Percentiles rank a stretch among this genome's conserved stretches.
Evolutionary conservation across 2,329 filamentous ascomycete genomes (phyloP).

Genomic region (Ophiostoma pallidulum): DNA sequence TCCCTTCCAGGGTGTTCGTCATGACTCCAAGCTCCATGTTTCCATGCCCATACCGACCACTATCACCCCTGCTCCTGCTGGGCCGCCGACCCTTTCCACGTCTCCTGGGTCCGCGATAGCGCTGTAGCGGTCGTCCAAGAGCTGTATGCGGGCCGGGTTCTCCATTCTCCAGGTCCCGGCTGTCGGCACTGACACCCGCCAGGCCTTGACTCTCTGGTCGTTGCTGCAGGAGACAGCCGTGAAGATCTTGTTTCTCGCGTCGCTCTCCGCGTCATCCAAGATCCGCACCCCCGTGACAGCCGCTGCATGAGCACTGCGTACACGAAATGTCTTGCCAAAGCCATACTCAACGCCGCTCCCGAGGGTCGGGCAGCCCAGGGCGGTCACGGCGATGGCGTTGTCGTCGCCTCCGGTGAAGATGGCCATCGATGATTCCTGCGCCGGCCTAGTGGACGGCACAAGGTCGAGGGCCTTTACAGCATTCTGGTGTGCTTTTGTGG

Average conservation of each 20-base stretch:
- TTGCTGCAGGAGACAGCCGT: slow-evolving; percentile 36
- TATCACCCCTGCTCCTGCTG: slow-evolving; percentile 19
- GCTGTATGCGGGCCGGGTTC: slow-evolving; percentile 22
- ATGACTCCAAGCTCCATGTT: slow-evolving; percentile 26
- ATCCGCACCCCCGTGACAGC: slow-evolving; percentile 53
- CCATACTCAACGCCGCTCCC: slow-evolving; percentile 6
- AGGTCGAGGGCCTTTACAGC: slow-evolving; percentile 61
- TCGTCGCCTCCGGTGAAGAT: slow-evolving; percentile 80
- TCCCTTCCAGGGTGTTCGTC: too few relatives aligned
- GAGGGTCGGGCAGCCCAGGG: slow-evolving; percentile 30
- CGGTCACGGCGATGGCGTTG: slow-evolving; percentile 57
- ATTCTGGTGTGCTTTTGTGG: slow-evolving; percentile 54
- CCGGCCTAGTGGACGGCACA: too few relatives aligned
- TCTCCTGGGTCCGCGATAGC: slow-evolving; percentile 52
- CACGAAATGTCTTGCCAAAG: slow-evolving; percentile 19
- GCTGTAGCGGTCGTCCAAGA: slow-evolving; percentile 44
- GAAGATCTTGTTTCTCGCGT: slow-evolving; percentile 14
- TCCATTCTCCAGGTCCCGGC: too few relatives aligned
- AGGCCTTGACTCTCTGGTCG: slow-evolving; percentile 51
- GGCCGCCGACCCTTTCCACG: slow-evolving; percentile 29
- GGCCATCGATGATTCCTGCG: slow-evolving; percentile 23
- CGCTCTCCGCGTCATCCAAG: slow-evolving; percentile 17
- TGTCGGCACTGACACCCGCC: slow-evolving; percentile 28
- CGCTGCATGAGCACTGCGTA: slow-evolving; percentile 58
- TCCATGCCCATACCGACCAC: slow-evolving; percentile 40